Evolutionary conservation across 2,329 filamentous ascomycete species (phyloP).

Genomic region (Sphaerostilbella broomeana): DNA sequence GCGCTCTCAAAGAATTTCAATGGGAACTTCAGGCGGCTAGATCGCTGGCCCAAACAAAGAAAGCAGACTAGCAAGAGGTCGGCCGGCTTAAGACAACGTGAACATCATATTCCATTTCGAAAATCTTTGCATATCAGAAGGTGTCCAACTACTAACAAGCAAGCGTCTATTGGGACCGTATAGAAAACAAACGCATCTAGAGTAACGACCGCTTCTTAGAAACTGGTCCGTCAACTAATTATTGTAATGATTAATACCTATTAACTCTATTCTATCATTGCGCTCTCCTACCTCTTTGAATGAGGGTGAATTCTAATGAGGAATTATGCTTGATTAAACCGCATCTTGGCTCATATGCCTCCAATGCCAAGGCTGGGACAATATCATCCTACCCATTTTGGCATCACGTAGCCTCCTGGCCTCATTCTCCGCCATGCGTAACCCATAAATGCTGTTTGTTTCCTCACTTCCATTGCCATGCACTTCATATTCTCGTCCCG

Average conservation of each 20-base stretch:
- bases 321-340: too few relatives aligned
- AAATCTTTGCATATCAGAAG: too few relatives aligned
- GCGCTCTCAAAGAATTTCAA: conserved; percentile 81
- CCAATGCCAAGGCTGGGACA: too few relatives aligned
- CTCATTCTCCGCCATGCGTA: conserved; percentile 69
- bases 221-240: too few relatives aligned
- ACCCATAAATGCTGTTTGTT: conserved; percentile 76
- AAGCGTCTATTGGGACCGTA: too few relatives aligned
- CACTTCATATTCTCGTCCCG: conserved; percentile 62
- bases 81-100: too few relatives aligned
- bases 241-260: conserved; percentile 14
- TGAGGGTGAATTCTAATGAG: too few relatives aligned
- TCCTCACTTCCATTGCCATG: conserved; percentile 71
- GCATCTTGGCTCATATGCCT: too few relatives aligned
- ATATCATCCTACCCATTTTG: background rate
- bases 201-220: too few relatives aligned
- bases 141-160: too few relatives aligned
- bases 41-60: conserved; percentile 25
- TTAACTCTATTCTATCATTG: conserved; percentile 7
- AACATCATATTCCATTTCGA: too few relatives aligned
- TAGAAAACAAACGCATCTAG: too few relatives aligned
- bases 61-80: background rate
- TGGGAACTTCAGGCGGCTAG: conserved; percentile 79
- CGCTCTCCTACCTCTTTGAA: background rate
- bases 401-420: conserved; percentile 26